Conservation (phyloP, 129 eudicot species). For the Pulicaria dysenterica region DNA sequence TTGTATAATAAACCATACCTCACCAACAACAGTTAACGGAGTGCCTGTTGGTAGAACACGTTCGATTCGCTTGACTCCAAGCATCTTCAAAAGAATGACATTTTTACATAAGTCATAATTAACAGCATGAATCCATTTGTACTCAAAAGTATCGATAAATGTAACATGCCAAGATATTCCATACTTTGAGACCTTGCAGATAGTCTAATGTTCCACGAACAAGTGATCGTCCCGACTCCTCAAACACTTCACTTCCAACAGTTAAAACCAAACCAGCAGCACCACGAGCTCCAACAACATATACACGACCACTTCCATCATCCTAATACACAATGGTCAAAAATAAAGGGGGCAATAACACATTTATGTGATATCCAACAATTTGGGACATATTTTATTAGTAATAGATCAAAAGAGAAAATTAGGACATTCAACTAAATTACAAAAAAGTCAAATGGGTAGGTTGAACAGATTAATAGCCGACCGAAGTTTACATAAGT, state of each 20-base stretch:
- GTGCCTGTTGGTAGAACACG: conserved; percentile 97
- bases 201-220: conserved; percentile 92
- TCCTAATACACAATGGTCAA: conserved; percentile 50
- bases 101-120: conserved; percentile 22
- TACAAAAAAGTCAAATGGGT: conserved; percentile 4
- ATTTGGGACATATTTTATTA: not conserved
- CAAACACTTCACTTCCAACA: conserved; percentile 92
- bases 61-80: conserved; percentile 94
- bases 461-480: not conserved
- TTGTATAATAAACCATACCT: conserved; percentile 53
- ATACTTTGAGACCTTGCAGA: conserved; percentile 94
- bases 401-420: not conserved
- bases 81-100: conserved; percentile 62
- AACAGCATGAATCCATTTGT: conserved; percentile 10
- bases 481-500: not conserved
- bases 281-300: conserved; percentile 94
- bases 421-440: not conserved
- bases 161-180: conserved; percentile 1
- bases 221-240: conserved; percentile 88
- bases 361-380: not conserved
- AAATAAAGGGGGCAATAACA: not conserved
- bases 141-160: not conserved
- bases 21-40: conserved; percentile 95
- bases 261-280: conserved; percentile 92
- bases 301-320: conserved; percentile 86